A percentile compares a stretch with the other conserved stretches of the same genome.
These are phyloP conservation scores for Passiflora organensis DNA, from an alignment of 345 rosid genomes.

Conservation along the genomic window DNA sequence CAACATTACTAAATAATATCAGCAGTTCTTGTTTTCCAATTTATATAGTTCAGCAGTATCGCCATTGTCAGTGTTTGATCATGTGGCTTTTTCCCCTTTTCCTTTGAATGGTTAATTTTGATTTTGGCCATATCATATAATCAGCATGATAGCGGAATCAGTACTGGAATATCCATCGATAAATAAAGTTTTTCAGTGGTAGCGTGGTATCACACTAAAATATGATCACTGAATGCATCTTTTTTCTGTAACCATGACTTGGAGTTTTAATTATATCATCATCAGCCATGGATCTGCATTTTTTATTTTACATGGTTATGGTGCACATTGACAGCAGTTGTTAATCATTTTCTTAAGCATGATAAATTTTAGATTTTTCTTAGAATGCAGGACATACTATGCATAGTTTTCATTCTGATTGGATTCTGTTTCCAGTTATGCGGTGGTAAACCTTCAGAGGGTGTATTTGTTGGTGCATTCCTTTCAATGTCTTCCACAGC, in stretches of 20 bases:
- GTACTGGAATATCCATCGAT: no score
- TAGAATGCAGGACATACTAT: background rate
- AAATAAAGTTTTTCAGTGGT: no score
- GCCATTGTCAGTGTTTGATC: no score
- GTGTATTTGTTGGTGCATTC: constrained; percentile 82
- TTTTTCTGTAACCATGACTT: no score
- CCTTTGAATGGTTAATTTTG: no score
- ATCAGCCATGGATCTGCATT: background rate
- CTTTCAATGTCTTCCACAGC: constrained; percentile 96
- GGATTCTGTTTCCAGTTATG: constrained; percentile 59
- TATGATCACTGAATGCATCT: background rate
- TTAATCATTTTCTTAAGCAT: constrained; percentile 5
- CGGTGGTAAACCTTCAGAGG: constrained; percentile 87
- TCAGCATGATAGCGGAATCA: no score
- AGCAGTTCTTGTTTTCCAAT: no score
- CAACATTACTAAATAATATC: no score
- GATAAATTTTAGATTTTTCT: background rate
- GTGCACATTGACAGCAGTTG: background rate
- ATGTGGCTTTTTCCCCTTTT: no score
- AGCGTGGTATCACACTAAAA: no score
- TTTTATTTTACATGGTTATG: constrained; percentile 2
- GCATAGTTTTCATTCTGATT: constrained; percentile 6
- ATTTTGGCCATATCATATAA: no score
- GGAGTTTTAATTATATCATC: background rate
- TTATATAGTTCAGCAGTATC: no score